Base-by-base conservation (phyloP, 192 early-diverging fungal genomes). In the Umbelopsis vinacea region DNA sequence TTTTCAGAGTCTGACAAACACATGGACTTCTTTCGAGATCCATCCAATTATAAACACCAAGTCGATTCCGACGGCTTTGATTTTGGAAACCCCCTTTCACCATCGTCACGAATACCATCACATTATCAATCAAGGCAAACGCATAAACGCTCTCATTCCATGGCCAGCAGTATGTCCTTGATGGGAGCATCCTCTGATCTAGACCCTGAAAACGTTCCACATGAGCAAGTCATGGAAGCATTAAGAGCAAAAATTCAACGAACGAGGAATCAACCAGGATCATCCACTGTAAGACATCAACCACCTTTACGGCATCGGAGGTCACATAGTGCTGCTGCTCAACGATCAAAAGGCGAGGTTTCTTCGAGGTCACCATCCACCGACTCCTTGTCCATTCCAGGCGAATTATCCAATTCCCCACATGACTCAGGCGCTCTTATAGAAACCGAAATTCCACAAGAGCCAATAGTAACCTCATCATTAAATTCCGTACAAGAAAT, bases 141-240 rank as follows among this genome's bases (percentile, higher is more conserved):
- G 6, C 57, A 63, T 37, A 63, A 63, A 6, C 26, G 57, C 7
- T 63, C 57, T 35, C 26, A 35, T 29, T 63, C 57, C 7, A 37
- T 63, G 57, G 57, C 57, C 5, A 63, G 24, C 14, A 63, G 40
- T 12, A 0, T 12, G 5, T 37, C 57, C 15, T 11, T 17, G 4
- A 35, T 35, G 15, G 57, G 57, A 29, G 12, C 10, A 1, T 63
- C 57, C 17, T n/a, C 29, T 37, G 57, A 63, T 6, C 2, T 29
- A 37, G 57, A 63, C 33, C 57, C 33, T 37, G 57, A 35, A 14
- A 63, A 37, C 26, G 57, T 29, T 26, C 23, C 53, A 11, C 57
- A 63, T 63, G 57, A 63, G 17, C 57, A 63, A 63, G 57, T 63
- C 19, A 63, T 63, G 57, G 57, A 63, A 37, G 57, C 57, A 11